These are phyloP conservation scores for Geotrichum fermentans DNA, from an alignment of 1,139 yeast species.

Conservation along the genomic window DNA sequence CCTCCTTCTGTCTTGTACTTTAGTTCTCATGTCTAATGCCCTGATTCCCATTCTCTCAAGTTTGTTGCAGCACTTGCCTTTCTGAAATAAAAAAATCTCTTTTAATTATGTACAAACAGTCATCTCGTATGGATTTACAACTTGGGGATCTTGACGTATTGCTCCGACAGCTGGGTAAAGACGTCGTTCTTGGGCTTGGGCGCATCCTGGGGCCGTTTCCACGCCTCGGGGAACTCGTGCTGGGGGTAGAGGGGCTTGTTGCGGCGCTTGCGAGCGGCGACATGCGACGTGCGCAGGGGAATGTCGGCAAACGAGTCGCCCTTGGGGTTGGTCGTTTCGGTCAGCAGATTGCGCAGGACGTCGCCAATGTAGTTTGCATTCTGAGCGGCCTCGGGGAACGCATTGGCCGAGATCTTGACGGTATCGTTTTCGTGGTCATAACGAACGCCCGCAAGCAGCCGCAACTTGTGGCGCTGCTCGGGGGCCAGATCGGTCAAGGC, in stretches of 20 bases:
- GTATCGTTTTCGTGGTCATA: conserved; percentile 58
- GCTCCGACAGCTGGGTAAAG: conserved; percentile 18
- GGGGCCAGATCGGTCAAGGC: conserved; percentile 49
- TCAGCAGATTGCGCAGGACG: conserved; percentile 54
- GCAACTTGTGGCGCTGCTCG: conserved; percentile 64
- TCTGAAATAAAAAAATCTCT: too few relatives aligned
- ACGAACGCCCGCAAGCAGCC: conserved; percentile 72
- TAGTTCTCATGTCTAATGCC: too few relatives aligned
- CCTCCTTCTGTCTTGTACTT: too few relatives aligned
- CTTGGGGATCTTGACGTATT: conserved; percentile 19
- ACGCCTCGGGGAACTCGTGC: conserved; percentile 64
- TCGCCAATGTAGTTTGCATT: conserved; percentile 72
- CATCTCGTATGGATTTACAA: conserved; percentile 15
- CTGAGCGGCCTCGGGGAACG: conserved; percentile 74
- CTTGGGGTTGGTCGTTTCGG: conserved; percentile 56
- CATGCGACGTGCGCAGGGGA: conserved; percentile 77
- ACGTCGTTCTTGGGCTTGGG: conserved; percentile 27
- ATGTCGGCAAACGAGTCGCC: conserved; percentile 65
- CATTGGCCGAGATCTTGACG: conserved; percentile 58
- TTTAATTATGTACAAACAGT: conserved; percentile 1
- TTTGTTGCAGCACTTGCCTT: too few relatives aligned
- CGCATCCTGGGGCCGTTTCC: conserved; percentile 63
- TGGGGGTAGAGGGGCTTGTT: conserved; percentile 33
- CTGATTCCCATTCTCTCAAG: too few relatives aligned
- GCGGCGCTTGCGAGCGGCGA: conserved; percentile 44